Conservation (phyloP, 768 basidiomycete species). For the Leucosporidium creatinivorum region DNA sequence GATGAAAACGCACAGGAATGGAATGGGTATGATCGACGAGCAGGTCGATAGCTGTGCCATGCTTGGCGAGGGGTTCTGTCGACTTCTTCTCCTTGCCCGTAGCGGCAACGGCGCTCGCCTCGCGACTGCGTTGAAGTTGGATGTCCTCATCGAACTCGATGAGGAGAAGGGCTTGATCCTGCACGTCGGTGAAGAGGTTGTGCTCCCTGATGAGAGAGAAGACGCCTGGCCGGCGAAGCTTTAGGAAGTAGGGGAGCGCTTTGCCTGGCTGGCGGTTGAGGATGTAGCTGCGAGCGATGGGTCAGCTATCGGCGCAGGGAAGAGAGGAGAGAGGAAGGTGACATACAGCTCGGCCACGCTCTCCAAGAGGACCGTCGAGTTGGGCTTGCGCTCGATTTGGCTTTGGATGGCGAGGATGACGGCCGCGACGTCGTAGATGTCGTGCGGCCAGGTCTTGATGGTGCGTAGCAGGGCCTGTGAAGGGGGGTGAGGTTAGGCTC, state of each 20-base stretch:
- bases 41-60: slow-evolving; percentile 73
- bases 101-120: slow-evolving; percentile 7
- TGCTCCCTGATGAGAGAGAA: slow-evolving; percentile 90
- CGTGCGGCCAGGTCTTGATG: slow-evolving; percentile 79
- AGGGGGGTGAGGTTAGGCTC: neutral
- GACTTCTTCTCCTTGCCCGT: slow-evolving; percentile 28
- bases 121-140: neutral
- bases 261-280: slow-evolving; percentile 87
- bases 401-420: slow-evolving; percentile 83
- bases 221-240: slow-evolving; percentile 76
- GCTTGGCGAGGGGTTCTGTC: slow-evolving; percentile 23
- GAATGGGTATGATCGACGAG: slow-evolving; percentile 92
- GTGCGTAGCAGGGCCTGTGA: slow-evolving; percentile 65
- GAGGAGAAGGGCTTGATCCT: slow-evolving; percentile 82
- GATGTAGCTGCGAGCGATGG: slow-evolving; percentile 54
- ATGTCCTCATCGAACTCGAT: slow-evolving; percentile 92
- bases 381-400: slow-evolving; percentile 55
- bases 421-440: slow-evolving; percentile 78
- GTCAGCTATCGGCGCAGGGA: neutral
- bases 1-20: slow-evolving; percentile 62
- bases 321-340: neutral
- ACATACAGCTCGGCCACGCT: slow-evolving; percentile 81
- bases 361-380: slow-evolving; percentile 74
- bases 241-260: slow-evolving; percentile 81
- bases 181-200: slow-evolving; percentile 88